Conservation (phyloP, 371 early-diverging fungal species). For the Zancudomyces culisetae region DNA sequence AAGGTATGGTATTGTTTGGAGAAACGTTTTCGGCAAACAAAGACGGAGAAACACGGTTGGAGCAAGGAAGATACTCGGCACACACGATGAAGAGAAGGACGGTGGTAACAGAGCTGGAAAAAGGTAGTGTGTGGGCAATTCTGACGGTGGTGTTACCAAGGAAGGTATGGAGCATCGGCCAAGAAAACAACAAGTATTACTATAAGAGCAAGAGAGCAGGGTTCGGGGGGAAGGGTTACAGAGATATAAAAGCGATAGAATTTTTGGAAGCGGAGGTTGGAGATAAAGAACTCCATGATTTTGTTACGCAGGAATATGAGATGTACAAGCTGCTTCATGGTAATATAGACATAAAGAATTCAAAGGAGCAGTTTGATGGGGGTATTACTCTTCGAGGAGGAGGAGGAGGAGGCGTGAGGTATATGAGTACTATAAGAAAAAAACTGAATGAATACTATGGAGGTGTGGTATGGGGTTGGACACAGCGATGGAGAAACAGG, state of each 20-base stretch:
- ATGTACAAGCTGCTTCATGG: constrained; percentile 10
- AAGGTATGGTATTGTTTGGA: constrained; percentile 59
- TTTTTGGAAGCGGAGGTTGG: constrained; percentile 10
- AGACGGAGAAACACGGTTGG: neutral
- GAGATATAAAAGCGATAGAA: constrained; percentile 16
- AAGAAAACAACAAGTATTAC: neutral
- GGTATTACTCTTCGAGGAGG: too few relatives aligned
- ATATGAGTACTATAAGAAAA: constrained; percentile 4
- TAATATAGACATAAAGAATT: neutral
- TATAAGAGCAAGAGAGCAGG: neutral
- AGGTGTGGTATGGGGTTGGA: constrained; percentile 11
- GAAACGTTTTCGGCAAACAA: constrained; percentile 6
- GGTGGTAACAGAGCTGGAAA: constrained; percentile 11
- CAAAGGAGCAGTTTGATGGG: neutral
- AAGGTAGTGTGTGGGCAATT: constrained; percentile 10
- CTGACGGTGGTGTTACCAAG: constrained; percentile 15
- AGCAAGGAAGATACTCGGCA: constrained; percentile 6
- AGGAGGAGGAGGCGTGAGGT: too few relatives aligned
- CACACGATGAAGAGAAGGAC: constrained; percentile 19
- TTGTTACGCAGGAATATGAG: constrained; percentile 14
- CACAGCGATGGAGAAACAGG: constrained; percentile 9
- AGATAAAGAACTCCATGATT: constrained; percentile 8
- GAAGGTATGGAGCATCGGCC: constrained; percentile 1
- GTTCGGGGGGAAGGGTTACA: neutral
- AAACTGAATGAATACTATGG: constrained; percentile 18